Evolutionary conservation across 768 basidiomycete genomes (phyloP).

Genomic region (Pulveroboletus frians): DNA sequence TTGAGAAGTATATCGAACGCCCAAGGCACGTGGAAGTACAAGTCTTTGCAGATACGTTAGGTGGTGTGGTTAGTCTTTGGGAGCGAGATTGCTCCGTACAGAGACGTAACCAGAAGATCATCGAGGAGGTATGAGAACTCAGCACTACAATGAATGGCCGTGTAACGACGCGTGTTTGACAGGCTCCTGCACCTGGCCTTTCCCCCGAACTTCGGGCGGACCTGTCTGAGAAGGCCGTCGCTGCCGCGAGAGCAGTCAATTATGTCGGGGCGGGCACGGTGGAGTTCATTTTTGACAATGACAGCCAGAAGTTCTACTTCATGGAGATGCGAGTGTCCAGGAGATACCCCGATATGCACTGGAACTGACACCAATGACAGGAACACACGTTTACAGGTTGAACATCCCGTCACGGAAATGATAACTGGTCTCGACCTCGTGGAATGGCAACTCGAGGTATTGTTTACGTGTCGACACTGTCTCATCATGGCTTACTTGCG

Average conservation of each 20-base stretch:
- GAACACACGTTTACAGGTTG: slow-evolving; percentile 84
- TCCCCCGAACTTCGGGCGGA: slow-evolving; percentile 73
- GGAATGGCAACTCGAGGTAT: slow-evolving; percentile 88
- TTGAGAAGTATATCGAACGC: slow-evolving; percentile 84
- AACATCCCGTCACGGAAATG: slow-evolving; percentile 94
- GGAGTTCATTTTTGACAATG: slow-evolving; percentile 96
- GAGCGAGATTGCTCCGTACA: slow-evolving; percentile 93
- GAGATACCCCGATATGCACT: not conserved
- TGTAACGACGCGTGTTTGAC: slow-evolving; percentile 1
- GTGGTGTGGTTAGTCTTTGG: slow-evolving; percentile 90
- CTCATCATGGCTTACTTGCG: not conserved
- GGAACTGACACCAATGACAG: slow-evolving; percentile 30
- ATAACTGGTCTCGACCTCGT: slow-evolving; percentile 91
- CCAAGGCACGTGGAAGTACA: slow-evolving; percentile 94
- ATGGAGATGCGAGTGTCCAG: slow-evolving; percentile 78
- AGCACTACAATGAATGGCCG: not conserved
- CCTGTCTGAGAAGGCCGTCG: slow-evolving; percentile 80
- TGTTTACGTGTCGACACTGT: not conserved
- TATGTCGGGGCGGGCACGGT: slow-evolving; percentile 92
- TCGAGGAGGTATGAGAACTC: slow-evolving; percentile 61
- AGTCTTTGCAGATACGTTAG: slow-evolving; percentile 80
- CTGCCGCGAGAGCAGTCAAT: slow-evolving; percentile 87
- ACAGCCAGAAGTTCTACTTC: slow-evolving; percentile 82
- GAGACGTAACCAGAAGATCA: slow-evolving; percentile 91
- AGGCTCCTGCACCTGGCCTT: slow-evolving; percentile 91